phyloP scores from a whole-genome alignment of 306 rosid species.

The Castanopsis chinensis region DNA sequence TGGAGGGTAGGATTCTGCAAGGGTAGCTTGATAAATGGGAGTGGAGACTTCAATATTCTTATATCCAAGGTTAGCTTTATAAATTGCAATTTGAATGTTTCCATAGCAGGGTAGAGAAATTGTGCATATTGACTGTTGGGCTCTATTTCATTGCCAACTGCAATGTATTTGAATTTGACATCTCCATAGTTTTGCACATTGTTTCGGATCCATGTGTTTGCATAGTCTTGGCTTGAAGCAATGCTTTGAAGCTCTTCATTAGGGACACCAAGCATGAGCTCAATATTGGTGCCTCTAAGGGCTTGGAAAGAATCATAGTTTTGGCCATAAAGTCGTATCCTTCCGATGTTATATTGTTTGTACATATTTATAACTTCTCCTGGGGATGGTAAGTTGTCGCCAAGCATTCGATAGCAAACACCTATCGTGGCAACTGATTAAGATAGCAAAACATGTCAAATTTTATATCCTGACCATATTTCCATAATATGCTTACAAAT shows the following conservation, averaged over 20 bases:
- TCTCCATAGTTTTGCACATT: slow-evolving; percentile 22
- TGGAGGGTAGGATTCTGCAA: slow-evolving; percentile 41
- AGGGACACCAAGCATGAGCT: slow-evolving; percentile 23
- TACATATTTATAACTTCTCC: slow-evolving; percentile 36
- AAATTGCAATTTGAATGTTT: slow-evolving; percentile 38
- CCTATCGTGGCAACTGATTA: slow-evolving; percentile 43
- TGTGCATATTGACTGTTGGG: slow-evolving; percentile 9
- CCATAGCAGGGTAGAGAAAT: slow-evolving; percentile 40
- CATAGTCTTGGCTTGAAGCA: slow-evolving; percentile 29
- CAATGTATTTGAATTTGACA: slow-evolving; percentile 48
- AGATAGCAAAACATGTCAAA: background rate
- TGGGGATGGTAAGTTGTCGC: slow-evolving; percentile 32
- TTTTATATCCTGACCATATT: no score
- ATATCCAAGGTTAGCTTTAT: slow-evolving; percentile 15
- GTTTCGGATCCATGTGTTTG: slow-evolving; percentile 42
- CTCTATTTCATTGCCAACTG: slow-evolving; percentile 48
- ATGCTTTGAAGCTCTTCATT: slow-evolving; percentile 1
- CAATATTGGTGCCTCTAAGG: slow-evolving; percentile 44
- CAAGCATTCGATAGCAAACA: slow-evolving; percentile 49
- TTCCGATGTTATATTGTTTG: slow-evolving; percentile 26
- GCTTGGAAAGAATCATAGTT: slow-evolving; percentile 32
- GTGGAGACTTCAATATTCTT: slow-evolving; percentile 43
- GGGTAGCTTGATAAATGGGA: slow-evolving; percentile 10
- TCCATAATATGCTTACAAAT: no score
- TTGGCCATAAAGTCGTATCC: slow-evolving; percentile 37